These are phyloP conservation scores for Emergomyces pasteurianus DNA, from an alignment of 2,329 filamentous ascomycete genomes.

Conservation along the genomic window DNA sequence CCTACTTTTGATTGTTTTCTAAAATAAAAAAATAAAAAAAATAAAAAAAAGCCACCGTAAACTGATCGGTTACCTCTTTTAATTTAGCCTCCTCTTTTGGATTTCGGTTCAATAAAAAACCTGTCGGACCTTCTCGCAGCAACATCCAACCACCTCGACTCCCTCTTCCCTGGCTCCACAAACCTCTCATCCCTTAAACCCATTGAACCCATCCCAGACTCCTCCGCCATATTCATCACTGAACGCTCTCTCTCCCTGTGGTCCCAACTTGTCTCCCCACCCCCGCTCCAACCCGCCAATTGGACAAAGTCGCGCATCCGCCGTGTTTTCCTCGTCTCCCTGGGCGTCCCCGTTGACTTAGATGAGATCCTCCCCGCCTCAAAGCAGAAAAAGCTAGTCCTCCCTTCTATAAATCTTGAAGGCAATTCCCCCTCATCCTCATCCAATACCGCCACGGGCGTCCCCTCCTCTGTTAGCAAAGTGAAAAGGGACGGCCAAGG, in stretches of 20 bases:
- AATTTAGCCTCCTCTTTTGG: constrained; percentile 28
- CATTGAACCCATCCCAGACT: constrained; percentile 30
- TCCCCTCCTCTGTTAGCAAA: constrained; percentile 12
- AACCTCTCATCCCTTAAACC: constrained; percentile 22
- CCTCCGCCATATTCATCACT: constrained; percentile 60
- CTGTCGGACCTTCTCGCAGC: constrained; percentile 30
- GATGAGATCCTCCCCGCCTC: constrained; percentile 95
- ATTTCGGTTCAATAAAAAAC: constrained; percentile 44
- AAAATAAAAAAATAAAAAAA: constrained; percentile 3
- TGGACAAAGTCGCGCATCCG: constrained; percentile 96
- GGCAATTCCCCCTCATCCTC: constrained; percentile 42
- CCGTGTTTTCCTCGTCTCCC: constrained; percentile 85
- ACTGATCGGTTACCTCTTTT: constrained; percentile 11
- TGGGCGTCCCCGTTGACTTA: constrained; percentile 89
- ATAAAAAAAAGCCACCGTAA: constrained; percentile 1
- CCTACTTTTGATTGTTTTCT: constrained; percentile 9
- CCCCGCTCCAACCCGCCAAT: constrained; percentile 86
- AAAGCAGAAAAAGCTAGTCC: constrained; percentile 93
- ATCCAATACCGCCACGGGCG: constrained; percentile 23
- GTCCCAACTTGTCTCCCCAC: constrained; percentile 91
- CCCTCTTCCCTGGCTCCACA: constrained; percentile 33
- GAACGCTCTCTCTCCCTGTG: constrained; percentile 82
- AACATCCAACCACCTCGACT: constrained; percentile 30
- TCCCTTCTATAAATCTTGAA: constrained; percentile 62
- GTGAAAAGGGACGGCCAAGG: constrained; percentile 5